phyloP scores from a whole-genome alignment of 495 filamentous ascomycete species.

The Aspergillus incahuasiensis region DNA sequence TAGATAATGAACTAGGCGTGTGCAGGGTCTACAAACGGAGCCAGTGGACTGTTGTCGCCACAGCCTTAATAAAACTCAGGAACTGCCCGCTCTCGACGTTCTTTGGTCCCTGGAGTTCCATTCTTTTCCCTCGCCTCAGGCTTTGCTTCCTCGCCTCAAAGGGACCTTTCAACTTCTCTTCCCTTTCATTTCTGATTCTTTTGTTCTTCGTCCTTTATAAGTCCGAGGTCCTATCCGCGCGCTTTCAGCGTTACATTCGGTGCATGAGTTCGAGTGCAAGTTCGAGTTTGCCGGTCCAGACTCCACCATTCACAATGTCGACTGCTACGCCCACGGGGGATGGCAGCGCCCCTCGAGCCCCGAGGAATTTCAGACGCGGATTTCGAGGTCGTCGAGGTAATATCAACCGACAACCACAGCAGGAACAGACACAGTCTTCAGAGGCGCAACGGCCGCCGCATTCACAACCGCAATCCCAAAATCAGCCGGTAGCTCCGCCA shows the following conservation, averaged over 20 bases:
- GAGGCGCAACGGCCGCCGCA: neutral
- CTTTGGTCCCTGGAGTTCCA: neutral
- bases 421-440: conserved; percentile 3
- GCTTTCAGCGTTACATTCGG: neutral
- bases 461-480: neutral
- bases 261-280: neutral
- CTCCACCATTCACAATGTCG: conserved; percentile 19
- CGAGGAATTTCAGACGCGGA: conserved; percentile 28
- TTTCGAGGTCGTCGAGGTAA: conserved; percentile 30
- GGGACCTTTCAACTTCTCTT: neutral
- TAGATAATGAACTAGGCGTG: neutral
- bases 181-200: neutral
- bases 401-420: conserved; percentile 19
- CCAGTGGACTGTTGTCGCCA: conserved; percentile 6
- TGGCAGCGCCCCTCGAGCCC: conserved; percentile 24
- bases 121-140: neutral
- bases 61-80: neutral
- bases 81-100: neutral
- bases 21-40: neutral
- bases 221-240: neutral
- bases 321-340: conserved; percentile 18
- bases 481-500: neutral
- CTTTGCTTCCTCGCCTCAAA: conserved; percentile 2
- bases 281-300: conserved; percentile 8
- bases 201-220: neutral